Evolutionary conservation across 208 protist genomes (phyloP), one percentile per base, ranked within the genome.

Genomic region (Tritrichomonas musculus): DNA sequence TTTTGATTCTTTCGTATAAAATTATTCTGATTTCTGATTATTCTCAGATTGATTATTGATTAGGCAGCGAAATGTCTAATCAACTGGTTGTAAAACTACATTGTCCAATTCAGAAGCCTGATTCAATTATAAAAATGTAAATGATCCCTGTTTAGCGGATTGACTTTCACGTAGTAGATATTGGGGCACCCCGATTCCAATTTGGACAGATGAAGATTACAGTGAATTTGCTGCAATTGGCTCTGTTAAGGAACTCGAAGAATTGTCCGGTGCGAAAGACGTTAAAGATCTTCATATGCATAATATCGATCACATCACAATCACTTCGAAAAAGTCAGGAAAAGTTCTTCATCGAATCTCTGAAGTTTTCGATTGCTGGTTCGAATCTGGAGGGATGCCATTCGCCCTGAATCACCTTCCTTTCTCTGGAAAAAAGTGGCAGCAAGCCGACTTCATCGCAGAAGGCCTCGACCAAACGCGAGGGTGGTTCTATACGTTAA

Each of bases 311-410:
- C 82, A 99, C 60, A 97, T 99, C 93, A 98, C 97, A 39, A 99
- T 99, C 95, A 98, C 98, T 36, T 98, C 97, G 49, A 96, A 97
- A 94, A 95, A 97, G n/a, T 97, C 97, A 73, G 97, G 97, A 49
- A 96, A 96, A 1, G 44, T 27, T 4, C 80, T 95, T n/a, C 64
- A 88, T 64, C 73, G 94, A 17, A 64, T 94, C 20, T 53, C 60
- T 60, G 92, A 99, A 94, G 99, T 99, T 22, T 99, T 99, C 95
- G 99, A 99, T 96, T 99, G 99, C 97, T 99, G 99, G 99, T 99
- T 99, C 95, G 99, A 99, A 96, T 96, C 94, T 57, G 98, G 98
- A 50, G 98, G 97, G 9, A 99, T 99, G 99, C 99, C 99, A 92
- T 99, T 99, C 95, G 98, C 98, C n/a, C 94, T 95, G 96, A 93